Evolutionary conservation across 2,329 filamentous ascomycete species (phyloP).

Genomic region (Hymenoscyphus repandus): DNA sequence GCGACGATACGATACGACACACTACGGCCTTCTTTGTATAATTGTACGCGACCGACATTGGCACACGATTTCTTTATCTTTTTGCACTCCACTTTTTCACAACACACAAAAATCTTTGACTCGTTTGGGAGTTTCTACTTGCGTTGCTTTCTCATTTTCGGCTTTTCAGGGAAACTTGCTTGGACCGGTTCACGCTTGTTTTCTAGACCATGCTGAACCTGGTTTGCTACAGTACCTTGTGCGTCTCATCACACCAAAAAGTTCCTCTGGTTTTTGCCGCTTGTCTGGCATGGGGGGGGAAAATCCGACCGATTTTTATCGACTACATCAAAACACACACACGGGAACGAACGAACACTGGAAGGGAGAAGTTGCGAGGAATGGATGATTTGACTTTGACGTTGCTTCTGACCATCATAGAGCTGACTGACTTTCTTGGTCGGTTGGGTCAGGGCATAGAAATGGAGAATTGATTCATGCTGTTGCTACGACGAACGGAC

Average conservation of each 20-base stretch:
- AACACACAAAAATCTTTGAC: constrained; percentile 8
- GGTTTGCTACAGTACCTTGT: not conserved
- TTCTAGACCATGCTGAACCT: not conserved
- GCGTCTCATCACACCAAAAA: constrained; percentile 1
- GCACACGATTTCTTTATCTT: constrained; percentile 11
- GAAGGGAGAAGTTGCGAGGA: not conserved
- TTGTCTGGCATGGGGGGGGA: not conserved
- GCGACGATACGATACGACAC: constrained; percentile 15
- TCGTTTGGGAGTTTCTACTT: constrained; percentile 11
- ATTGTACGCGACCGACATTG: constrained; percentile 15
- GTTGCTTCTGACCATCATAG: not conserved
- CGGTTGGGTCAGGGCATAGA: not conserved
- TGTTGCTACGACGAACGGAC: no score
- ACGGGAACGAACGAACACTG: not conserved
- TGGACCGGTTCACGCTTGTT: constrained; percentile 3
- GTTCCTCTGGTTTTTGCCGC: not conserved
- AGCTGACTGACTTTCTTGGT: not conserved
- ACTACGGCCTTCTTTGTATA: constrained; percentile 29
- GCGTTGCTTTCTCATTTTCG: constrained; percentile 7
- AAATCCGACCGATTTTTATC: not conserved
- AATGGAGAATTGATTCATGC: no score
- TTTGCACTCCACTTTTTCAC: constrained; percentile 3
- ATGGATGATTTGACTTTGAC: no score
- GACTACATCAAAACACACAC: not conserved
- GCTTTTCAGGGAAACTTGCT: constrained; percentile 1